Base-by-base conservation (phyloP, 768 basidiomycete species). In the Pleurotus tuber-regium region DNA sequence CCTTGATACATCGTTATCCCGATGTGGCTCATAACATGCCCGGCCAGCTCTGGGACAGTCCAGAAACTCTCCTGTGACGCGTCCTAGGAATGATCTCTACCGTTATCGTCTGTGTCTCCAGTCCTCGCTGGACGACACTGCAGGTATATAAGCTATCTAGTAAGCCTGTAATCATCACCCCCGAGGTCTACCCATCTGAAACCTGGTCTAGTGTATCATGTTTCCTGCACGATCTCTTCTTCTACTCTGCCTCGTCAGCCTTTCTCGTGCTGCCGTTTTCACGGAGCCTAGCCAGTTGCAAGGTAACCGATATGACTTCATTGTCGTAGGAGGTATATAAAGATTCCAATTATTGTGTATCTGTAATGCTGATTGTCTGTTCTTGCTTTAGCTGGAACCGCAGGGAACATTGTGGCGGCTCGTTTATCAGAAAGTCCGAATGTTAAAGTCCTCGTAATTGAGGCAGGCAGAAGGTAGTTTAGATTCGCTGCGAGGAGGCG, bases 261-360 rank as follows among this genome's bases (percentile, higher is more conserved):
- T n/a, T 19, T n/a, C 12, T n/a, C 14, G n/a, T 38, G 35, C 35
- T 19, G 10, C 6, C 10, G 6, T 38, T 19, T 38, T 38, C 35
- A 38, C 35, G 35, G 14, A 38, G n/a, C 35, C 35, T 14, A 38
- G 35, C 21, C 35, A 38, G 21, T 19, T 38, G 21, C n/a, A 19
- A 38, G 21, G 35, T 38, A 38, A n/a, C n/a, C n/a, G n/a, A 6
- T 67, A 65, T 53, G 67, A 67, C 59, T 69, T 61, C 42, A 52
- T 69, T 26, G 54, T 67, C 33, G 54, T 69, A 43, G 67, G 67
- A 58, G 66, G 66, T 63, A 33, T 26, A 61, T 25, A 2, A 23
- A 40, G n/a, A 30, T 52, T 18, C 18, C 6, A 16, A 16, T 10
- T 19, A n/a, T 38, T 30, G 16, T 33, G n/a, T 52, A 1, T 16